phyloP scores from a whole-genome alignment of 108 stramenopile genomes.

The Nannochloropsis salina region DNA sequence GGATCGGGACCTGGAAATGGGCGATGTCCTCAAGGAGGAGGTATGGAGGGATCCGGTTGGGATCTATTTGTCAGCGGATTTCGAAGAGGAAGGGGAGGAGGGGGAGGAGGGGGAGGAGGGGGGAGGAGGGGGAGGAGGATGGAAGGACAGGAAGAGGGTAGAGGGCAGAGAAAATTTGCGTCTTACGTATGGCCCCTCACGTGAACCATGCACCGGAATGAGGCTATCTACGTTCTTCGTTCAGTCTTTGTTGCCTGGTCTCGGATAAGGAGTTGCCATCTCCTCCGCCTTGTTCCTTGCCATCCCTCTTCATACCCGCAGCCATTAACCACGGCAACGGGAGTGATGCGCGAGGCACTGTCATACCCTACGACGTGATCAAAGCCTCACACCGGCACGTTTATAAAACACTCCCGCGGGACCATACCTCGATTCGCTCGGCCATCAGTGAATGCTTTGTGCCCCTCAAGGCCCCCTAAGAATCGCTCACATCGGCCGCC shows the following conservation, averaged over 20 bases:
- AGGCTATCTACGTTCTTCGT: not conserved
- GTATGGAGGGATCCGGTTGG: not conserved
- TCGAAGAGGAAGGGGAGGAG: conserved; percentile 19
- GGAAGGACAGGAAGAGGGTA: not conserved
- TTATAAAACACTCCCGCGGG: too few species aligned
- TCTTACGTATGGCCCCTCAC: too few species aligned
- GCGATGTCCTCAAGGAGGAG: not conserved
- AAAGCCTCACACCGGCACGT: too few species aligned
- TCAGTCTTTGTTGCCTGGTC: too few species aligned
- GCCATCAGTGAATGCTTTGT: too few species aligned
- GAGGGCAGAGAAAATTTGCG: not conserved
- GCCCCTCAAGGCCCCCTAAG: too few species aligned
- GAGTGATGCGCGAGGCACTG: too few species aligned
- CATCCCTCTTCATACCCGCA: not conserved
- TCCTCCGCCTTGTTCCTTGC: not conserved
- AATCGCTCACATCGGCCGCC: too few species aligned
- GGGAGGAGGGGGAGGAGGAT: not conserved
- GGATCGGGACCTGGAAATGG: conserved; percentile 6
- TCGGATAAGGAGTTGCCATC: not conserved
- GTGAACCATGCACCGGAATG: not conserved
- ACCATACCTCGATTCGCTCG: too few species aligned
- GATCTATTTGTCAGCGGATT: not conserved
- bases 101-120: not conserved
- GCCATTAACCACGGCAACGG: too few species aligned
- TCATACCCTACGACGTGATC: too few species aligned